Evolutionary conservation across 345 rosid species (phyloP).

Genomic region (Excoecaria agallocha): DNA sequence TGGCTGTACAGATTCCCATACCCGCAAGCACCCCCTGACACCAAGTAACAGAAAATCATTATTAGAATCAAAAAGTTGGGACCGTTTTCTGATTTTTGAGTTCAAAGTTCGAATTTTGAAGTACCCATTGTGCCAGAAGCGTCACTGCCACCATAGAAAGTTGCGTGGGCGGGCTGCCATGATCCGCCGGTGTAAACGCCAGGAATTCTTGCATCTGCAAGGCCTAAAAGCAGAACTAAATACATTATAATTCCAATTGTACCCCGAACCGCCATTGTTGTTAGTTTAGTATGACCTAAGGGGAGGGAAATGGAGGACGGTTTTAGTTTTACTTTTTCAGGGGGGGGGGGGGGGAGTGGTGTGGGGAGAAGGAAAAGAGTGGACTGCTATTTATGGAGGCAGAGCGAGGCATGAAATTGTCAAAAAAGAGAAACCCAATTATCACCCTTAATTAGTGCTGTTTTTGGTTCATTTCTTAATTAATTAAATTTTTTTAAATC

Average conservation of each 20-base stretch:
- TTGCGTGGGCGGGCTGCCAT: conserved; percentile 84
- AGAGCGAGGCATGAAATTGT: conserved; percentile 17
- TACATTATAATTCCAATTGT: not conserved
- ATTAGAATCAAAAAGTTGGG: not conserved
- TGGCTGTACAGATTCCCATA: conserved; percentile 68
- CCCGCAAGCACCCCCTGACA: conserved; percentile 64
- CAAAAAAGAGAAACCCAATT: conserved; percentile 27
- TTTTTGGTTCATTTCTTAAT: conserved; percentile 14
- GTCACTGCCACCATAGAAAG: conserved; percentile 85
- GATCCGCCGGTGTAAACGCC: conserved; percentile 64
- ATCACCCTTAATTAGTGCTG: conserved; percentile 39
- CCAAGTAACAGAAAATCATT: not conserved
- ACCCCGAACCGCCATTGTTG: conserved; percentile 21
- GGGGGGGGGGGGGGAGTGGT: not conserved
- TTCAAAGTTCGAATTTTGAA: not conserved
- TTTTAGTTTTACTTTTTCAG: not conserved
- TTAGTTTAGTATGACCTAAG: not conserved
- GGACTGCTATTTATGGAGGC: conserved; percentile 42
- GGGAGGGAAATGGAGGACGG: not conserved
- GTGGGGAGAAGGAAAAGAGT: conserved; percentile 24
- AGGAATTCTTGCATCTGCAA: conserved; percentile 65
- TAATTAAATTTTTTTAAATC: not conserved
- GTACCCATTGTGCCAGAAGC: conserved; percentile 93
- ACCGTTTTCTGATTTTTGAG: not conserved
- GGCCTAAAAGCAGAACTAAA: conserved; percentile 25